Conservation (phyloP, 2,329 filamentous ascomycete species). For the Talaromyces sp. region DNA sequence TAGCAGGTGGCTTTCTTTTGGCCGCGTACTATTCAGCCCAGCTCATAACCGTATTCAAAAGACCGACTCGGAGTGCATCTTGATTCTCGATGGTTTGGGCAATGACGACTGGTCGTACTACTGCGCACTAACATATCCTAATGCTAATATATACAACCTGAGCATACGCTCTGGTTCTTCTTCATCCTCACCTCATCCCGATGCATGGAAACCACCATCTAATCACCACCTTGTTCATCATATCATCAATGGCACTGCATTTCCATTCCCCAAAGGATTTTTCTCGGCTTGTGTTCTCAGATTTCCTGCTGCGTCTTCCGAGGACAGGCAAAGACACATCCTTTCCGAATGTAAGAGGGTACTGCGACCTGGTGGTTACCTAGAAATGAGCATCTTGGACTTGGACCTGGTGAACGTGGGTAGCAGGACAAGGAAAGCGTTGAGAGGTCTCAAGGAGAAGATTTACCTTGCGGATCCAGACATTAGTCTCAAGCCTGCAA, state of each 20-base stretch:
- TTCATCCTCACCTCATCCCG: constrained; percentile 35
- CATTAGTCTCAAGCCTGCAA: constrained; percentile 47
- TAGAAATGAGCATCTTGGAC: constrained; percentile 50
- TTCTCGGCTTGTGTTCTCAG: constrained; percentile 47
- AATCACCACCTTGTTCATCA: constrained; percentile 46
- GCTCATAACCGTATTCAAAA: constrained; percentile 46
- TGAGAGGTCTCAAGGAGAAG: constrained; percentile 46
- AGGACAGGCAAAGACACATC: constrained; percentile 42
- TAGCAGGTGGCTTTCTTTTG: constrained; percentile 51
- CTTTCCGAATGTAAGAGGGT: constrained; percentile 50
- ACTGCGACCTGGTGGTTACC: constrained; percentile 47
- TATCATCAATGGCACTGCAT: constrained; percentile 36
- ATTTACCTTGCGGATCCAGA: constrained; percentile 42
- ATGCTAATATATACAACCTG: constrained; percentile 46
- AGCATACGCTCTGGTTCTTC: constrained; percentile 34
- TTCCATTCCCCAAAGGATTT: constrained; percentile 48
- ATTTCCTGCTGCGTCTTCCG: constrained; percentile 46
- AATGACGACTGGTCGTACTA: constrained; percentile 54
- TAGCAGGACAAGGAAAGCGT: constrained; percentile 43
- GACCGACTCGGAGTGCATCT: constrained; percentile 41
- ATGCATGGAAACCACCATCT: constrained; percentile 41
- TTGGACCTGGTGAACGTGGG: constrained; percentile 53
- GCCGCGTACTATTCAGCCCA: constrained; percentile 50
- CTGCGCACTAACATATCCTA: constrained; percentile 48
- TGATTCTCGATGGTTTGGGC: constrained; percentile 50